phyloP scores from a whole-genome alignment of 768 basidiomycete genomes.

The Suillus discolor region DNA sequence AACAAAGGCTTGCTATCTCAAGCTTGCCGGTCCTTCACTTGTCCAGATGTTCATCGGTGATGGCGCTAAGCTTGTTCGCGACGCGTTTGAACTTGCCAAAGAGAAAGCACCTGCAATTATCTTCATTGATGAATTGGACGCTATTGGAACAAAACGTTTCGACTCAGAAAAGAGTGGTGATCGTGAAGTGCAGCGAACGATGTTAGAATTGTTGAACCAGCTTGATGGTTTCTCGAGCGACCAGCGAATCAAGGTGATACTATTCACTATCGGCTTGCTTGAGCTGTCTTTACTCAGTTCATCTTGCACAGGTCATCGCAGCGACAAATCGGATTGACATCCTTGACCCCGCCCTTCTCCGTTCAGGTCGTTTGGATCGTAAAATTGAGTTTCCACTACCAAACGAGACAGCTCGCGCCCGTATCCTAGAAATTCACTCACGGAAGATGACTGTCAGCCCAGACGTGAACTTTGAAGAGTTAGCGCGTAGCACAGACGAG shows the following conservation, averaged over 20 bases:
- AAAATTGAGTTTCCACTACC: slow-evolving; percentile 99
- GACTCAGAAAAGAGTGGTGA: slow-evolving; percentile 99
- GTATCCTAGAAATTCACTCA: slow-evolving; percentile 95
- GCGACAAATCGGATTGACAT: slow-evolving; percentile 99
- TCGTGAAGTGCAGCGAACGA: slow-evolving; percentile 99
- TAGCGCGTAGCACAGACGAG: slow-evolving; percentile 96
- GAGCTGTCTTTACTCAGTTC: slow-evolving; percentile 12
- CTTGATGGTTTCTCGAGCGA: slow-evolving; percentile 97
- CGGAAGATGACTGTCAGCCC: slow-evolving; percentile 89
- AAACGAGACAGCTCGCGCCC: slow-evolving; percentile 93
- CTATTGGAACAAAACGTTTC: slow-evolving; percentile 98
- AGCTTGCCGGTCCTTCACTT: slow-evolving; percentile 95
- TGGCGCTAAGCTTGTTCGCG: slow-evolving; percentile 97
- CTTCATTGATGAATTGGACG: slow-evolving; percentile 97
- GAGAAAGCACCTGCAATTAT: slow-evolving; percentile 99
- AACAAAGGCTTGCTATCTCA: slow-evolving; percentile 97
- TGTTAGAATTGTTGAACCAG: slow-evolving; percentile 98
- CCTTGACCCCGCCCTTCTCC: slow-evolving; percentile 96
- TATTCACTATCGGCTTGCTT: slow-evolving; percentile 5
- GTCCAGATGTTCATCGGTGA: slow-evolving; percentile 99
- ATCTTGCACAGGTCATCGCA: slow-evolving; percentile 78
- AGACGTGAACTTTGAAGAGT: slow-evolving; percentile 96
- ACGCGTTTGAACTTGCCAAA: slow-evolving; percentile 97
- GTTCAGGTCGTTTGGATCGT: slow-evolving; percentile 95
- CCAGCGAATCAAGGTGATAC: slow-evolving; percentile 88